Evolutionary conservation across 2,329 filamentous ascomycete genomes (phyloP), one percentile per base, ranked within the genome.

Genomic region (Pseudogymnoascus sp.): DNA sequence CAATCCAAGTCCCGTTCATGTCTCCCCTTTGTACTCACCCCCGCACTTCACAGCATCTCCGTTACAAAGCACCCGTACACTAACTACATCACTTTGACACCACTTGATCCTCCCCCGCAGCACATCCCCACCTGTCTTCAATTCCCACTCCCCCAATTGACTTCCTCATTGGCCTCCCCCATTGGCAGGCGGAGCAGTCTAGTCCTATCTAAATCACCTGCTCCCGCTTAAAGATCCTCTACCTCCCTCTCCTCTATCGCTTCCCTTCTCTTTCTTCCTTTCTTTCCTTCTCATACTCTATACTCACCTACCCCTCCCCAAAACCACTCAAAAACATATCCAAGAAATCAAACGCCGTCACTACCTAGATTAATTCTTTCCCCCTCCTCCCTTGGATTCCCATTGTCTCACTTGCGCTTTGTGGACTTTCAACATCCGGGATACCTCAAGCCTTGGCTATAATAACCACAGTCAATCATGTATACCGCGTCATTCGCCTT

Each of bases 401-500:
- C n/a, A 22, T 12, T 33, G 49, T 33, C 28, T 52, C 49, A 19
- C 9, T 8, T 33, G 49, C 5, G 28, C 28, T 25, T 2, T 12
- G 49, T 55, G 25, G 28, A 4, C 25, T 5, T 9, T 14, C n/a
- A 33, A 33, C n/a, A 33, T 19, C n/a, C 49, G n/a, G 49, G n/a
- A 55, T 55, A 55, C 4, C n/a, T 33, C n/a, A 55, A 19, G 28
- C 2, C 25, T 33, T 55, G n/a, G n/a, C 49, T 33, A 55, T 33
- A 55, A 12, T 55, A 33, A 33, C 49, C 9, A 33, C 49, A 55
- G 9, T 19, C n/a, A 36, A 60, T 30, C 58, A 60, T 68, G 66
- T 84, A 89, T 70, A 89, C 87, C 16, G 83, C 87, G 25, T 87
- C 85, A 0, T 87, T 85, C 69, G 87, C 87, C 67, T 88, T 90